phyloP scores from a whole-genome alignment of 176 grass and related monocot genomes.

The Otatea glauca region DNA sequence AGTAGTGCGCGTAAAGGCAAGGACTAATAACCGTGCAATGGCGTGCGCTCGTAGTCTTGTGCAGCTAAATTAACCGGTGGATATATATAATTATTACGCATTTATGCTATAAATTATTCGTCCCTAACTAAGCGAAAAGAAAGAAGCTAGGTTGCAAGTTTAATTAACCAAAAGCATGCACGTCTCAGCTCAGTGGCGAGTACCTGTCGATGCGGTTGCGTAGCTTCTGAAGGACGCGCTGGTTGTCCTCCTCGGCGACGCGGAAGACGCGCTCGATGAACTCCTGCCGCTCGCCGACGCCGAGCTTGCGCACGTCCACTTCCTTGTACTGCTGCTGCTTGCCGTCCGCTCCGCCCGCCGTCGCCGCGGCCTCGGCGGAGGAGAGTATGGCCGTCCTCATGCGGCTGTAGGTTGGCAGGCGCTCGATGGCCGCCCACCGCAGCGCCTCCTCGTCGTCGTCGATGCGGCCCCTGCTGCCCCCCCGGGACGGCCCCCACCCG shows the following conservation, averaged over 20 bases:
- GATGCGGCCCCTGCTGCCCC: constrained; percentile 7
- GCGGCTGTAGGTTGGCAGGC: constrained; percentile 82
- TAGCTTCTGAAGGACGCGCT: constrained; percentile 78
- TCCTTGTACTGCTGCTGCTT: constrained; percentile 58
- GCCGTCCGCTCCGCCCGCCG: background rate
- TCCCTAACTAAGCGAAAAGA: too few relatives aligned
- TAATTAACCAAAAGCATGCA: too few relatives aligned
- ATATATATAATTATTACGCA: too few relatives aligned
- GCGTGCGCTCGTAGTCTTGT: too few relatives aligned
- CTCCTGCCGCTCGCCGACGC: constrained; percentile 70
- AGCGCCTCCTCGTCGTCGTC: constrained; percentile 92
- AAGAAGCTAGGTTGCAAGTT: too few relatives aligned
- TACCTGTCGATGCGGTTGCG: constrained; percentile 87
- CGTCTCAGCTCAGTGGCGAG: too few relatives aligned
- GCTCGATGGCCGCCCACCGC: constrained; percentile 88
- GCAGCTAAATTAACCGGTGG: too few relatives aligned
- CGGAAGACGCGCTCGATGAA: constrained; percentile 95
- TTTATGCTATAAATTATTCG: too few relatives aligned
- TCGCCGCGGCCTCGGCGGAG: background rate
- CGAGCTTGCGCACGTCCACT: constrained; percentile 89
- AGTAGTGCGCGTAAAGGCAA: background rate
- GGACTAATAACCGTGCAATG: too few relatives aligned
- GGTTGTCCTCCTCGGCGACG: constrained; percentile 96
- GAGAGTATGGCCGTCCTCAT: constrained; percentile 76
- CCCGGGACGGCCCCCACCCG: background rate